Base-by-base conservation (phyloP, 139 green algal species). In the Chlorella ohadii region DNA sequence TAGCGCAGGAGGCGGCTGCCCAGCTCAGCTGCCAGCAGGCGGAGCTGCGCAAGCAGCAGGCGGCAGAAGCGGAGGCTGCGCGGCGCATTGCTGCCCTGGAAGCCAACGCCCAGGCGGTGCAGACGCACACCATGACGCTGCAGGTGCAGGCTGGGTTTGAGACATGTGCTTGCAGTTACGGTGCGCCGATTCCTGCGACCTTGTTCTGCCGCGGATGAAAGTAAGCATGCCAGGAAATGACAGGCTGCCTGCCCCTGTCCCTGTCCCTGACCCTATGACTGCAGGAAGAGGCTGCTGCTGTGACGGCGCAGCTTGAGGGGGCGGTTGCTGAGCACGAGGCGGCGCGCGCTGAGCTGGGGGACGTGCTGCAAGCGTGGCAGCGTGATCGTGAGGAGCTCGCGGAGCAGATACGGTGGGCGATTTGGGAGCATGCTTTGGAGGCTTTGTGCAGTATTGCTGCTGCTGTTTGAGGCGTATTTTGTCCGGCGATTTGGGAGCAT, bases 281-380 rank as follows among this genome's bases (percentile, higher is more conserved):
- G 44, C 82, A 93, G 81, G 93, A 97, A 74, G 93, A 96, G 88
- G 91, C 91, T 36, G 88, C 92, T 65, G 86, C 91, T 67, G 93
- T 93, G 87, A 95, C 88, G 12, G 91, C 92, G 79, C 93, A 96
- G 88, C 85, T 97, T 73, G 89, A 92, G 79, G 93, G 92, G 88
- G 87, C 94, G 72, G 91, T 86, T 83, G 89, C 91, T 66, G 90
- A 91, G 63, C 93, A 93, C 66, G 85, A 91, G 79, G 74, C 90
- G 56, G 88, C 91, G 47, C 88, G 94, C 22, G 64, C 61, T 20
- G 91, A 95, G 81, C 81, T 94, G 33, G 90, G 91, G 25, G 92
- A 95, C 73, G 86, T 93, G 83, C 93, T 90, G 73, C 84, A 84
- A 19, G 92, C 96, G 64, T 96, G 93, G 78, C 87, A 94, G 81